A percentile compares a stretch with the other conserved stretches of the same genome.
Evolutionary conservation across 164 flowering plant genomes (phyloP).

Genomic region (Aristolochia californica): DNA sequence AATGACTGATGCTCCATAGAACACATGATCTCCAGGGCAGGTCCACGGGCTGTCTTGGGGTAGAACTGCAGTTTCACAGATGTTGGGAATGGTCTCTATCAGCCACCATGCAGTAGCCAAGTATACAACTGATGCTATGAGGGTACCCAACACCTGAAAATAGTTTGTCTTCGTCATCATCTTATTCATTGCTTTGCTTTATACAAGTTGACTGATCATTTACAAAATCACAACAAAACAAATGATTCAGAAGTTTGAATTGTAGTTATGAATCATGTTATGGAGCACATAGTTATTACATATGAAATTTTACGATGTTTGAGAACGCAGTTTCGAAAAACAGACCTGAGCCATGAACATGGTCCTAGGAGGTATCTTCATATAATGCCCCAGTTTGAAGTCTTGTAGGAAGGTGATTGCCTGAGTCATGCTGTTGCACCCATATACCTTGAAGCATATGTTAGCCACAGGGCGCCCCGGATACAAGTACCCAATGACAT

Average conservation of each 20-base stretch:
- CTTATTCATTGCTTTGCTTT: background rate
- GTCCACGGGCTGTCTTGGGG: conserved; percentile 64
- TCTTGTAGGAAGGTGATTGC: conserved; percentile 81
- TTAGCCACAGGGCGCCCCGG: conserved; percentile 88
- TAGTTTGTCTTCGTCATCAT: background rate
- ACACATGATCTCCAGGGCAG: conserved; percentile 63
- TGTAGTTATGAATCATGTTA: background rate
- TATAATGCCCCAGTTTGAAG: conserved; percentile 97
- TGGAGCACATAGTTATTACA: background rate
- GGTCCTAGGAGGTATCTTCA: conserved; percentile 90
- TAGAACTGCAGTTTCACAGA: conserved; percentile 35
- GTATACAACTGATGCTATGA: conserved; percentile 54
- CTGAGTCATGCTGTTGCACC: conserved; percentile 78
- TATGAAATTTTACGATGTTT: background rate
- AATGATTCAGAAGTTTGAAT: background rate
- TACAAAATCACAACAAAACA: background rate
- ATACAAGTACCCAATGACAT: conserved; percentile 70
- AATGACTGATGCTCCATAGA: conserved; percentile 79
- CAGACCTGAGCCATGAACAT: conserved; percentile 93
- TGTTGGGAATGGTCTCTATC: conserved; percentile 50
- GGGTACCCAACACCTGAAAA: conserved; percentile 63
- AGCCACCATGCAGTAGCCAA: conserved; percentile 85
- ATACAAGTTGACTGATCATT: background rate
- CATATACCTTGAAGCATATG: conserved; percentile 91
- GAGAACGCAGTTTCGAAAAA: background rate